Base-by-base conservation (phyloP, 805 yeast genomes). In the Teunomyces funiuensis region DNA sequence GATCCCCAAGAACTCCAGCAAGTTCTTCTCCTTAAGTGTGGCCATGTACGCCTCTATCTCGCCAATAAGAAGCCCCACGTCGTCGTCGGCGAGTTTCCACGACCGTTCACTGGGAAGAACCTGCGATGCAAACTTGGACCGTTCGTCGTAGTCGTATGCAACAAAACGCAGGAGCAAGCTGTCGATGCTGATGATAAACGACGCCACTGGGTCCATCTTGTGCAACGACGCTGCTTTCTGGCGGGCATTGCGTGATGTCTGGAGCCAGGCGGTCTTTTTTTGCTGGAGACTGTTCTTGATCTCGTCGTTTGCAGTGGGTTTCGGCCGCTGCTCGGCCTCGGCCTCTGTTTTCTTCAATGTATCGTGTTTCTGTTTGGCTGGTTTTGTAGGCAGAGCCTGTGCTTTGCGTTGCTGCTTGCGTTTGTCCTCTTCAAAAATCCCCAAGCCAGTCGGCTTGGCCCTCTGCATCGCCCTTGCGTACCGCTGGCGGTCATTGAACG, bases 91-190 rank as follows among this genome's bases (percentile, higher is more conserved):
- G 5, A 65, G 53, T n/a, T 47, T 42, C 74, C 74, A 68, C 13
- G 61, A 54, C n/a, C 60, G 50, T 29, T 56, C 55, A 14, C 52
- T 54, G 8, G 56, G 60, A 6, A 48, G 43, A 8, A 50, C 48
- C 20, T 52, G 51, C 18, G 49, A 47, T 33, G 57, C 41, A 18
- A 45, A 41, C 23, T 62, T 62, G 26, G 60, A 60, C 8, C 65
- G 47, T 34, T 69, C 73, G 37, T 65, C 71, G 41, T 57, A 65
- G 44, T 64, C 67, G 43, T 66, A 64, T 3, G 61, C 67, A 3
- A 66, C 53, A 40, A 65, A 56, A 40, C 65, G 62, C 36, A 66
- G 58, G 31, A 72, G 46, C 13, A 72, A 41, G 6, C 74, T 55
- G 48, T 72, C 77, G 41, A 71, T 47, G 8, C 60, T 57, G 5